Evolutionary conservation across 2,329 filamentous ascomycete genomes (phyloP), one percentile per base, ranked within the genome.

Genomic region (Chaetomium globosum): DNA sequence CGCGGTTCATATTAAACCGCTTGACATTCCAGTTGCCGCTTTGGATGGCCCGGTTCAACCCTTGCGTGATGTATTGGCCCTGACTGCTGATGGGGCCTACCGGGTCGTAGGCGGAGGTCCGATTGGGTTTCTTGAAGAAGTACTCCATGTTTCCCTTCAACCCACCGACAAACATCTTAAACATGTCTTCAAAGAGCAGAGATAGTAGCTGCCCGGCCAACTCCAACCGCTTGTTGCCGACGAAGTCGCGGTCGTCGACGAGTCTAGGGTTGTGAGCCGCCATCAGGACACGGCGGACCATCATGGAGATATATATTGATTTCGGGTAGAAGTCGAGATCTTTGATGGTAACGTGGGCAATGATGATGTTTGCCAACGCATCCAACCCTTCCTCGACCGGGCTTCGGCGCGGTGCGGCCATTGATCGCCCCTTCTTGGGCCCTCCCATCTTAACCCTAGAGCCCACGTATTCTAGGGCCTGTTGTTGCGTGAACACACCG

Each of bases 11-110:
- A 77, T 94, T 93, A 81, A 99, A 99, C 76, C 96, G 92, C 79
- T 97, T 97, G 71, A 99, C 84, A 68, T 86, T 97, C 95, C 95
- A 99, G 74, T 99, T 99, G 23, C 95, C 95, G 0, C 95, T 98
- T 61, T 96, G 93, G 65, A 99, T 97, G 8, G 95, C 94, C 67
- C 96, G 88, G 76, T 97, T 96, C 84, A 99, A 92, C 13, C 95
- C 95, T 71, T 90, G 85, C 0, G 93, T 96, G 71, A 99, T 98
- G 72, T 89, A 89, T 71, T 91, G 91, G 62, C 92, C 91, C 71
- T 95, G 91, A 55, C 92, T 90, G 71, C 88, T 89, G 72, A 99
- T 90, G 73, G 96, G 89, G 48, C 90, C 87, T 68, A 90, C 88
- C 3, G 94, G 93, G 75, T 99, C 94, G 63, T 97, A 93, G 33